These are phyloP conservation scores for Cryptosporidium sp. DNA, from an alignment of 169 alveolate species.

Conservation along the genomic window DNA sequence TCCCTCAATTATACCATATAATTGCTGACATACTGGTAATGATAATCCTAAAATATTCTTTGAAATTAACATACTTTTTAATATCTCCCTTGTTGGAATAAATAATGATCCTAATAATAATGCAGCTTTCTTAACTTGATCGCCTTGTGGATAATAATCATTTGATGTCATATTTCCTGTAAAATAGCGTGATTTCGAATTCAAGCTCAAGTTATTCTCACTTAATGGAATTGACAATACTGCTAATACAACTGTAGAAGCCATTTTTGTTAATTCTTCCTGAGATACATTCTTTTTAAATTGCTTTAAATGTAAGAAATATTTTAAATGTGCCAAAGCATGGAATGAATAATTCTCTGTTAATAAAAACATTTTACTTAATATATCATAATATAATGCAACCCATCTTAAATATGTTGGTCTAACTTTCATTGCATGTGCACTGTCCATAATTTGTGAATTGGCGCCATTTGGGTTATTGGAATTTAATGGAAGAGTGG, in stretches of 20 bases:
- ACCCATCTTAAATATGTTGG: constrained; percentile 85
- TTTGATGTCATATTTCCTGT: constrained; percentile 8
- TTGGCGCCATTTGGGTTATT: not conserved
- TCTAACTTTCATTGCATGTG: constrained; percentile 82
- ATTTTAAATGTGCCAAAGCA: constrained; percentile 90
- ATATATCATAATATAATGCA: constrained; percentile 90
- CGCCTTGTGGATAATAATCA: constrained; percentile 35
- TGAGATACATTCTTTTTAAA: constrained; percentile 86
- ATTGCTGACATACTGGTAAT: constrained; percentile 82
- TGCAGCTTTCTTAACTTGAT: constrained; percentile 88
- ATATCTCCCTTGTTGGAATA: constrained; percentile 89
- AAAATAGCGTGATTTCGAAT: constrained; percentile 31
- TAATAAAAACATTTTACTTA: constrained; percentile 92
- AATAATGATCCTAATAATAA: constrained; percentile 85
- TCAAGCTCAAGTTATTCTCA: constrained; percentile 21
- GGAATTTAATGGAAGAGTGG: constrained; percentile 1
- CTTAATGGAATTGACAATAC: constrained; percentile 84
- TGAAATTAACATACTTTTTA: constrained; percentile 83
- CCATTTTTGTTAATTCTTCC: constrained; percentile 83
- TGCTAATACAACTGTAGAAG: constrained; percentile 89
- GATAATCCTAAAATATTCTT: constrained; percentile 84
- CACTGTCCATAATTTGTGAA: constrained; percentile 29
- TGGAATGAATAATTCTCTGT: constrained; percentile 93
- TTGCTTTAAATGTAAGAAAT: constrained; percentile 86
- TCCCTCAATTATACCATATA: constrained; percentile 85